Evolutionary conservation across 1,139 yeast genomes (phyloP), one percentile per base, ranked within the genome.

Genomic region (Taphrina betulina): DNA sequence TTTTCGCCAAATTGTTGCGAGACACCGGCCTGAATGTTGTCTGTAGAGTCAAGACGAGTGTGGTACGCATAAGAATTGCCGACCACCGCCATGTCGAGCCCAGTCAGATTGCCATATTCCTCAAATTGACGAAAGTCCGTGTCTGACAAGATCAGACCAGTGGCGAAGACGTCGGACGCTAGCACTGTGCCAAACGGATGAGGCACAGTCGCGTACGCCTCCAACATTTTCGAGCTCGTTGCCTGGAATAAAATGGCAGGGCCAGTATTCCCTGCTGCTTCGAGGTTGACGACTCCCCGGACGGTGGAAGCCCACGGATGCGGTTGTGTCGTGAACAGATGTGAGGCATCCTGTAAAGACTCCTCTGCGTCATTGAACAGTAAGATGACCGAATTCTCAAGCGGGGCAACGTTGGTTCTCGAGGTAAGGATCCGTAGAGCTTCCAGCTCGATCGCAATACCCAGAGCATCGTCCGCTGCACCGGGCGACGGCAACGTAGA

Each of bases 301-400:
- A 56, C 48, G 7, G 58, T 41, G 4, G 54, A 29, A 5, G 44
- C 45, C 38, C 54, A 37, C 2, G 53, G 45, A 31, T 36, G 52
- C 29, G 52, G 54, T n/a, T 48, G 50, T 5, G 56, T 43, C 16
- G 53, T 51, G 20, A 56, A 56, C 4, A 50, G 23, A 31, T 56
- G 58, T 5, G 56, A 50, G 4, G 58, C 58, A 26, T 56, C 58
- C 41, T 56, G 58, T 36, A 56, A 37, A 1, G 56, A 50, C 40
- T 56, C 58, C 24, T 56, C 58, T 7, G 58, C 58, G 31, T 56
- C 58, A 23, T 56, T 56, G 46, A 56, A 56, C 35, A 56, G 26
- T 10, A 56, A 29, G 28, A 56, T 44, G 14, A 56, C 38, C 1
- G 58, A 50, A 22, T 56, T 35, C 12, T 29, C 53, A 17, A 48